Evolutionary conservation across 306 rosid genomes (phyloP).

Genomic region (Cicer cuneatum): DNA sequence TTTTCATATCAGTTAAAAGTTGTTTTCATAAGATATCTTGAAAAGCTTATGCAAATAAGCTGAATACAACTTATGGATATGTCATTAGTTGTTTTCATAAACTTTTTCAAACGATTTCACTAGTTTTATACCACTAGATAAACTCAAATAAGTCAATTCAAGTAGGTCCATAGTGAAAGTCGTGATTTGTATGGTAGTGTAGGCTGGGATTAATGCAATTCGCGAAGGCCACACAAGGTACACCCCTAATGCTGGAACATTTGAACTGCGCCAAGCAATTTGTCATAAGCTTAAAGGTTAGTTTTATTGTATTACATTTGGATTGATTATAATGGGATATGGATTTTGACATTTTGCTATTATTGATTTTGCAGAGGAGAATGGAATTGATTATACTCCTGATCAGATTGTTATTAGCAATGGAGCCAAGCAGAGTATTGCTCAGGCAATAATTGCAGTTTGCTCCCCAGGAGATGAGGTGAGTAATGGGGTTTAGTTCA

Average conservation of each 20-base stretch:
- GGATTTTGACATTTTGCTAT: constrained; percentile 4
- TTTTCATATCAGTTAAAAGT: too few species aligned
- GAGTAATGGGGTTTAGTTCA: not conserved
- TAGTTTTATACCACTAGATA: too few species aligned
- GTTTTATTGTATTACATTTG: constrained; percentile 10
- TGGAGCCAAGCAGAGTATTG: constrained; percentile 91
- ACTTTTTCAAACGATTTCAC: too few species aligned
- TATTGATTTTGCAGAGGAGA: constrained; percentile 70
- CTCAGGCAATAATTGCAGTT: constrained; percentile 86
- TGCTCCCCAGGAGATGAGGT: constrained; percentile 96
- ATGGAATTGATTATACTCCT: constrained; percentile 74
- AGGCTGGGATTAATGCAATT: constrained; percentile 89
- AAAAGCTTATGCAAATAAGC: too few species aligned
- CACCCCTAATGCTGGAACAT: constrained; percentile 79
- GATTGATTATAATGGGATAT: constrained; percentile 5
- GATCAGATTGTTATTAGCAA: constrained; percentile 87
- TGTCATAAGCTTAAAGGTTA: constrained; percentile 85
- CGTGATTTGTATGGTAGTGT: constrained; percentile 43
- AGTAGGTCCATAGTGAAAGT: not conserved
- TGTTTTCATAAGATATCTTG: too few species aligned
- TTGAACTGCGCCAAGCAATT: constrained; percentile 87
- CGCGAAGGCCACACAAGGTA: constrained; percentile 86
- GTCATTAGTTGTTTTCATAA: too few species aligned
- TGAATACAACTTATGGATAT: too few species aligned
- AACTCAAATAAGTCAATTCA: too few species aligned